Evolutionary conservation across 495 filamentous ascomycete species (phyloP), one percentile per base, ranked within the genome.

Genomic region (Chaetomium fimeti): DNA sequence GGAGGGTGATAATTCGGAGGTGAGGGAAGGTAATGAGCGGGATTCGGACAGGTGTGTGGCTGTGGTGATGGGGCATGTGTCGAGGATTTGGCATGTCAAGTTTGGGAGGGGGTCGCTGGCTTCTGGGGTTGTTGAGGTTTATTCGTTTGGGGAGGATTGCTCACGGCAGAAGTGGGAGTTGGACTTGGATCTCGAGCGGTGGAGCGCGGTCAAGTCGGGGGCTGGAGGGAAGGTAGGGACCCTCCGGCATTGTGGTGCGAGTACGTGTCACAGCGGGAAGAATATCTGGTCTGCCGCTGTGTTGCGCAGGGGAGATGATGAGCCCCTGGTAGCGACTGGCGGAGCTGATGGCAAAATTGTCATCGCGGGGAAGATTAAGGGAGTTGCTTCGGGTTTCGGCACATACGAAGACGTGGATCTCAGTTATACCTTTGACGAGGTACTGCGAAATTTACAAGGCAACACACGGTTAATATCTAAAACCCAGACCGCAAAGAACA

Each of bases 21-120:
- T 32, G 11, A 69, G 49, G 29, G n/a, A 59, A 18, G 65, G 66
- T n/a, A 66, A 70, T 24, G 52, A 59, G 20, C 57, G 55, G 13
- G 65, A 72, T 38, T 49, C 64, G 8, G 36, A 69, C 8, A 74
- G 73, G 51, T 77, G 77, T 56, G 57, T 94, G 45, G 90, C 88
- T 2, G 84, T 84, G 18, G 85, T 81, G 0, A 95, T 91, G 88
- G 93, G 89, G 0, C 94, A 98, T 76, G 74, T 82, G 4, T 95
- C 95, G 38, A 84, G 94, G 47, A 95, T 98, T 65, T 99, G 94
- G 94, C 83, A 85, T 53, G 85, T 95, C 1, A 82, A 82, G 62
- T 94, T 96, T 56, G 62, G 66, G 28, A 49, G 40, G 40, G 18
- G 8, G 18, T 20, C 20, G 22, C 12, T 27, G 3, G 29, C 16